Evolutionary conservation across 2,329 filamentous ascomycete species (phyloP).

Genomic region (Pseudocercospora musae): DNA sequence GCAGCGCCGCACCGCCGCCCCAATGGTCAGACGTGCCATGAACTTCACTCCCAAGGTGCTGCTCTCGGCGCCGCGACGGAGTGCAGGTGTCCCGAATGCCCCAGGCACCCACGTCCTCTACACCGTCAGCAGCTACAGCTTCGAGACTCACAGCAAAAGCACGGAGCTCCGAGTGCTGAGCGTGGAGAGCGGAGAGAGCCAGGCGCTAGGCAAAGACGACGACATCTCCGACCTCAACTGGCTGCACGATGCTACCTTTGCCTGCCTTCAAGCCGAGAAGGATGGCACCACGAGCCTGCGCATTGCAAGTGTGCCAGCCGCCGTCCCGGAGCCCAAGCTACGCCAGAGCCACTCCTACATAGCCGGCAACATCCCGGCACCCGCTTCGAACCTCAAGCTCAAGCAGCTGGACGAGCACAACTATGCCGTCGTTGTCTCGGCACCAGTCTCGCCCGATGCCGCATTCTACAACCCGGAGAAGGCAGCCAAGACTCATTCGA

Average conservation of each 20-base stretch:
- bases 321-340: conserved; percentile 4
- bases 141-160: conserved; percentile 67
- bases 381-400: conserved; percentile 50
- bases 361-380: conserved; percentile 45
- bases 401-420: conserved; percentile 35
- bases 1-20: no score
- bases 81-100: conserved; percentile 65
- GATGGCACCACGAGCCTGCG: conserved; percentile 39
- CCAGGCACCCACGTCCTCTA: conserved; percentile 64
- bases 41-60: conserved; percentile 76
- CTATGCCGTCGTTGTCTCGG: conserved; percentile 51
- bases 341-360: conserved; percentile 37
- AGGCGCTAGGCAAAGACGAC: conserved; percentile 61
- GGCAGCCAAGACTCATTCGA: conserved; percentile 45
- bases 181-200: conserved; percentile 62
- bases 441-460: conserved; percentile 65
- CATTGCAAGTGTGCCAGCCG: conserved; percentile 17
- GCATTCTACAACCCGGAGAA: conserved; percentile 56
- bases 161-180: conserved; percentile 70
- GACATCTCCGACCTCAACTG: conserved; percentile 70
- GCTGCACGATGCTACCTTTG: conserved; percentile 65
- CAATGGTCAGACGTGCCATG: conserved; percentile 67
- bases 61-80: conserved; percentile 71
- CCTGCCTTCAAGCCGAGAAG: conserved; percentile 49
- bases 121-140: conserved; percentile 73